A percentile compares a stretch with the other conserved stretches of the same genome.
phyloP scores from a whole-genome alignment of 2,329 filamentous ascomycete genomes.

The Zymoseptoria tritici region DNA sequence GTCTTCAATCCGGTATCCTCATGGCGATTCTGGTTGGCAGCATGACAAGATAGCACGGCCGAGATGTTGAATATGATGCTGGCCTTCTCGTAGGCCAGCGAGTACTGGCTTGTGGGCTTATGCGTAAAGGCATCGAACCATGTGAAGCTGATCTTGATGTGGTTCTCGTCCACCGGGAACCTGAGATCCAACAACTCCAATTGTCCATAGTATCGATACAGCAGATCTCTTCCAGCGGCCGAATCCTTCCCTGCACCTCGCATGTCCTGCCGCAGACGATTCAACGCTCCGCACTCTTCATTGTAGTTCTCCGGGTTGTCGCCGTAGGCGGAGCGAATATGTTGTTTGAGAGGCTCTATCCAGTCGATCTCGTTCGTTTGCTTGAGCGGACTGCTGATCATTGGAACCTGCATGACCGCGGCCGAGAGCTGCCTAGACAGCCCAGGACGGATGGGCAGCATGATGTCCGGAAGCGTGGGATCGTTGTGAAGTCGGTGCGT shows the following conservation, averaged over 20 bases:
- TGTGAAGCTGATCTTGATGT: constrained; percentile 98
- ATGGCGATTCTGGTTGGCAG: constrained; percentile 81
- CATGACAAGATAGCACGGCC: constrained; percentile 91
- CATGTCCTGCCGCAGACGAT: constrained; percentile 95
- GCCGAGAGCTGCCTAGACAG: constrained; percentile 28
- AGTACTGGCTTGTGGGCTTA: constrained; percentile 94
- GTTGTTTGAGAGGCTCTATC: constrained; percentile 82
- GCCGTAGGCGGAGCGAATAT: constrained; percentile 89
- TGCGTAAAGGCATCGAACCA: constrained; percentile 99
- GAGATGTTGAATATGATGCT: constrained; percentile 99
- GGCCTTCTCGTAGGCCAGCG: constrained; percentile 93
- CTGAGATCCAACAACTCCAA: constrained; percentile 87
- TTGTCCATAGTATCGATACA: constrained; percentile 97
- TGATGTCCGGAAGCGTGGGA: constrained; percentile 29
- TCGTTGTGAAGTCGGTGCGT: background rate
- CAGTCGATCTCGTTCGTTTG: constrained; percentile 98
- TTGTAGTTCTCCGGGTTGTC: constrained; percentile 94
- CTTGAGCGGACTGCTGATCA: constrained; percentile 90
- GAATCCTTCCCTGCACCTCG: constrained; percentile 94
- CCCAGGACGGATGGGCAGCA: constrained; percentile 30
- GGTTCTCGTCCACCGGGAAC: constrained; percentile 96
- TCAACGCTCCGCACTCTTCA: constrained; percentile 90
- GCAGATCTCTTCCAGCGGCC: constrained; percentile 80
- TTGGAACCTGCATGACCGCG: constrained; percentile 74
- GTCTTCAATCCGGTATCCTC: constrained; percentile 92